These are phyloP conservation scores for Gastrodia elata DNA, from an alignment of 106 monocot genomes.

Conservation along the genomic window DNA sequence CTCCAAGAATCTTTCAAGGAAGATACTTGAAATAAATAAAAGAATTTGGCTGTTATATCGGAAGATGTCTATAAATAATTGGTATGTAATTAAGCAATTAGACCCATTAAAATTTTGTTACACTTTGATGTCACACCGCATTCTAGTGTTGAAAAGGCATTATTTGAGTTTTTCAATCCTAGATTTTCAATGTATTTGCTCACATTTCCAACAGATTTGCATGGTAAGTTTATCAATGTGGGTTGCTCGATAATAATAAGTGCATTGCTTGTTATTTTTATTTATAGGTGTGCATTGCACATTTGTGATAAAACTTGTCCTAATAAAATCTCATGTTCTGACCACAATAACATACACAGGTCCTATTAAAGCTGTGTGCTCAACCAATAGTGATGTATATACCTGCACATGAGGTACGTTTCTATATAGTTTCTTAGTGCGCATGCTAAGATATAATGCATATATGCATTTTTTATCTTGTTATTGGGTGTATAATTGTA, in stretches of 20 bases:
- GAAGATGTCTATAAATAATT: no score
- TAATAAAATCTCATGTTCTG: not conserved
- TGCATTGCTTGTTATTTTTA: not conserved
- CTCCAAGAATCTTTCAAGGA: no score
- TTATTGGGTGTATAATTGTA: not conserved
- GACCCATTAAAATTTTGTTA: no score
- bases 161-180: not conserved
- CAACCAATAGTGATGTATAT: slow-evolving; percentile 88
- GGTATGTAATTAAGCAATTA: no score
- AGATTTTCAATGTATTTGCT: not conserved
- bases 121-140: no score
- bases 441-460: not conserved
- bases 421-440: not conserved
- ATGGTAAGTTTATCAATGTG: not conserved
- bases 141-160: no score
- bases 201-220: not conserved
- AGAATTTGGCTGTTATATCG: no score
- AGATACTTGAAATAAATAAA: no score
- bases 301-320: not conserved
- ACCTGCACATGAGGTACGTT: slow-evolving; percentile 74
- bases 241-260: not conserved
- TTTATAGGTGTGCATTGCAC: not conserved
- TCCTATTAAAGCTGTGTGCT: slow-evolving; percentile 67
- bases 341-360: slow-evolving; percentile 26
- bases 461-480: not conserved